Base-by-base conservation (phyloP, 208 protist species). In the Naegleria lovaniensis region DNA sequence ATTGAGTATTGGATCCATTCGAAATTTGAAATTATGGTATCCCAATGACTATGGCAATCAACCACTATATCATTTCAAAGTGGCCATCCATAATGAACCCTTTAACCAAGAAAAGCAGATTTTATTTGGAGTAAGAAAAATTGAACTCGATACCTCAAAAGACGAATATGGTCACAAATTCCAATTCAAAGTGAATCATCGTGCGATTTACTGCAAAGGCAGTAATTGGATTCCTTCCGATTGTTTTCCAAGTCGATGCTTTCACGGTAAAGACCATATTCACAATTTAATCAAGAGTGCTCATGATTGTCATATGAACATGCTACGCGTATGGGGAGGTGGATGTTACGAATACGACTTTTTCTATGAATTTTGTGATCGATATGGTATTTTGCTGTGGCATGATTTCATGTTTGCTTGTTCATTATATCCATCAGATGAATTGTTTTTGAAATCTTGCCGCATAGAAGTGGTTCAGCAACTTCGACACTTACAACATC, bases 401-500 rank as follows among this genome's bases (percentile, higher is more conserved):
- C 9, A 59, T 91, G 90, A 40, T 59, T 58, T 88, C 0, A 90
- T 89, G 83, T 91, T 91, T 79, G 90, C 90, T 33, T 91, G 90
- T 91, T 33, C 86, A 40, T 13, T 89, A 15, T 89, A 89, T 43
- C 86, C 86, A 19, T 39, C 36, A 25, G 16, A 9, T 11, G 13
- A 7, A 25, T 3, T 39, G 16, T 89, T 89, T 41, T 29, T 76
- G 7, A 13, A 59, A 43, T 41, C 55, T 76, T 43, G 55, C 19
- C 6, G 38, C 40, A 0, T 48, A 43, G 86, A 89, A 41, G 58
- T 76, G 7, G n/a, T n/a, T 38, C 19, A 94, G 33, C 95, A 96
- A 86, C 51, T 96, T 5, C 3, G 22, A 39, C 52, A 95, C n/a
- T 90, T 97, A 39, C 48, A 83, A 13, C 25, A 85, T 39, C 95